A percentile compares a stretch with the other conserved stretches of the same genome.
Evolutionary conservation across 768 basidiomycete species (phyloP).

Genomic region (Krasilnikovozyma curviuscula): DNA sequence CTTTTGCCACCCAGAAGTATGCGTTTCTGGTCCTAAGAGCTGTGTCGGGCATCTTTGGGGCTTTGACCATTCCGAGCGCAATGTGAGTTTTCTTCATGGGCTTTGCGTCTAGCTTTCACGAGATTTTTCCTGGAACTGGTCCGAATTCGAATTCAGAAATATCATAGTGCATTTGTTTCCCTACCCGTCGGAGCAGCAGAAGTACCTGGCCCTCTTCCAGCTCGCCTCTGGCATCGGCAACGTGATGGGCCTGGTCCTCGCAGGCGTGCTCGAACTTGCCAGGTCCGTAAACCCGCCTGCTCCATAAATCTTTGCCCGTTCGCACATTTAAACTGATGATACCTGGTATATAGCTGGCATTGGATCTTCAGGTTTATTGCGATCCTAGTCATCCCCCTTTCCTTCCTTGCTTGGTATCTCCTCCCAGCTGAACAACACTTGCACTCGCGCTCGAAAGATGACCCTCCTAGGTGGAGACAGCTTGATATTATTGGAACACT

Average conservation of each 20-base stretch:
- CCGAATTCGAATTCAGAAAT: conserved; percentile 19
- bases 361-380: conserved; percentile 25
- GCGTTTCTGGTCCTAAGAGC: conserved; percentile 24
- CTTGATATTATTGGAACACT: conserved; percentile 23
- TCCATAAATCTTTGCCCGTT: too few species aligned
- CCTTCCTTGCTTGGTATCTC: conserved; percentile 19
- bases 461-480: conserved; percentile 18
- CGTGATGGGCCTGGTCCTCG: conserved; percentile 19
- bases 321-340: too few species aligned
- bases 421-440: too few species aligned
- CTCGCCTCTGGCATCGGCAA: conserved; percentile 13
- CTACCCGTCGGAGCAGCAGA: conserved; percentile 11
- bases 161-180: conserved; percentile 16
- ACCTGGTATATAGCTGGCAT: too few species aligned
- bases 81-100: conserved; percentile 18
- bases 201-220: conserved; percentile 14
- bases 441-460: conserved; percentile 5
- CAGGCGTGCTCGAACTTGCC: conserved; percentile 22
- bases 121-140: conserved; percentile 21
- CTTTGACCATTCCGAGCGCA: conserved; percentile 21
- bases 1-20: conserved; percentile 15
- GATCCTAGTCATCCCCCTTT: conserved; percentile 16
- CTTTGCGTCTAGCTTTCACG: conserved; percentile 19
- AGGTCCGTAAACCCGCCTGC: conserved; percentile 14
- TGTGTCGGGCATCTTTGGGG: conserved; percentile 20